Base-by-base conservation (phyloP, 2,329 filamentous ascomycete genomes). In the Calonectria crousiana region DNA sequence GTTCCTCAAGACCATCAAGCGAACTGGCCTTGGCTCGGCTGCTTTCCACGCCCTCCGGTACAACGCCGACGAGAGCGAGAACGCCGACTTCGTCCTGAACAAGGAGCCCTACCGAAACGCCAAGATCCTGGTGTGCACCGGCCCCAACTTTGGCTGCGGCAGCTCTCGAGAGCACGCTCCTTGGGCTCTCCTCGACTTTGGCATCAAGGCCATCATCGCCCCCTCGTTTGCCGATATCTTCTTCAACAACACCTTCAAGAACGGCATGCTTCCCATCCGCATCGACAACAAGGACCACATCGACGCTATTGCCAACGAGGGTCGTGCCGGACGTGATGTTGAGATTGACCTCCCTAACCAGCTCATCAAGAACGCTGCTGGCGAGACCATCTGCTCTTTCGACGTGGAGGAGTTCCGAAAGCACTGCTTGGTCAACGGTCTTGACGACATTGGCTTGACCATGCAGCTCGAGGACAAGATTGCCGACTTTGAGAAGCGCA, bases 181-280 rank as follows among this genome's bases (percentile, higher is more conserved):
- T 1, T 98, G 97, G 97, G 96, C 97, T 8, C 91, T 98, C 30
- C 92, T 98, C 72, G 97, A 98, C 86, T 98, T 98, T 81, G 97
- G 97, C 79, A 98, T 99, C 87, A 95, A 94, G 83, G 96, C 94
- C 84, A 90, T 98, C 81, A 98, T 98, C 79, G 97, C 96, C 1
- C 95, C 95, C 1, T 96, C 94, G 1, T 92, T 90, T 75, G 88
- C 85, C 74, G 85, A 87, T 73, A 99, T 99, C 85, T 98, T 98
- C 92, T 97, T 96, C 92, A 98, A 98, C 92, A 99, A 99, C 89
- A 97, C 94, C n/a, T 98, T 98, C 91, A 98, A 99, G 91, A 99
- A 99, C 88, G 96, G 96, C 88, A 98, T 98, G 97, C 89, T 98
- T 76, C 96, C 96, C 62, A 92, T 98, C 75, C 87, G 90, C 73